Conservation (phyloP, 164 flowering plant species). For the Santalum album region DNA sequence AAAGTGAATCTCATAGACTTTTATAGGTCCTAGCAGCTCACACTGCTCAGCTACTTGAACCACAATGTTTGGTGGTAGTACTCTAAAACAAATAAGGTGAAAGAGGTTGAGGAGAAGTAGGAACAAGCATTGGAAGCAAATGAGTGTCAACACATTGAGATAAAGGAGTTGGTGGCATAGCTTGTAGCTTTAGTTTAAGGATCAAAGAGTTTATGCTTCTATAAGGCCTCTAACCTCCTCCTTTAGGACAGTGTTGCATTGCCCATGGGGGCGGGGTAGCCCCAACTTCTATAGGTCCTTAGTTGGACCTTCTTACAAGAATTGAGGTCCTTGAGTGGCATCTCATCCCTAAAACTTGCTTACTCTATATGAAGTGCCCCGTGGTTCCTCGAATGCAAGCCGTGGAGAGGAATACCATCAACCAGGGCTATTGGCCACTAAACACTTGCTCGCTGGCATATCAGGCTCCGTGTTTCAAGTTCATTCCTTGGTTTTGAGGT, state of each 20-base stretch:
- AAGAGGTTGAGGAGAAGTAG: too few species aligned
- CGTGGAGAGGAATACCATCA: too few species aligned
- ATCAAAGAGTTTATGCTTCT: slow-evolving; percentile 2
- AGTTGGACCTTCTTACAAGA: slow-evolving; percentile 11
- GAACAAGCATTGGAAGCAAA: too few species aligned
- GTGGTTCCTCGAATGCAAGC: slow-evolving; percentile 9
- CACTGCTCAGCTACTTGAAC: too few species aligned
- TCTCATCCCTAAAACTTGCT: not conserved
- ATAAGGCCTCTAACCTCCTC: slow-evolving; percentile 10
- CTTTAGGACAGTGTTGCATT: slow-evolving; percentile 3
- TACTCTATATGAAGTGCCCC: slow-evolving; percentile 2
- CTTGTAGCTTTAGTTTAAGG: not conserved
- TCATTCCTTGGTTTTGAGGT: too few species aligned
- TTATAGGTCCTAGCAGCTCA: too few species aligned
- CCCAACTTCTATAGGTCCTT: slow-evolving; percentile 8
- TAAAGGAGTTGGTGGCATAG: too few species aligned
- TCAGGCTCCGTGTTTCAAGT: slow-evolving; percentile 7
- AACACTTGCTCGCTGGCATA: slow-evolving; percentile 1
- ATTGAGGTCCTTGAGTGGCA: slow-evolving; percentile 6
- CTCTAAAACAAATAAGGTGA: too few species aligned
- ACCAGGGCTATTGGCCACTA: slow-evolving; percentile 12
- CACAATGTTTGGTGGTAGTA: too few species aligned
- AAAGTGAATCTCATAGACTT: too few species aligned
- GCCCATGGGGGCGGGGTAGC: slow-evolving; percentile 1
- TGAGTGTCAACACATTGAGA: too few species aligned